Base-by-base conservation (phyloP, 805 yeast genomes). In the Torulaspora gathmanii region DNA sequence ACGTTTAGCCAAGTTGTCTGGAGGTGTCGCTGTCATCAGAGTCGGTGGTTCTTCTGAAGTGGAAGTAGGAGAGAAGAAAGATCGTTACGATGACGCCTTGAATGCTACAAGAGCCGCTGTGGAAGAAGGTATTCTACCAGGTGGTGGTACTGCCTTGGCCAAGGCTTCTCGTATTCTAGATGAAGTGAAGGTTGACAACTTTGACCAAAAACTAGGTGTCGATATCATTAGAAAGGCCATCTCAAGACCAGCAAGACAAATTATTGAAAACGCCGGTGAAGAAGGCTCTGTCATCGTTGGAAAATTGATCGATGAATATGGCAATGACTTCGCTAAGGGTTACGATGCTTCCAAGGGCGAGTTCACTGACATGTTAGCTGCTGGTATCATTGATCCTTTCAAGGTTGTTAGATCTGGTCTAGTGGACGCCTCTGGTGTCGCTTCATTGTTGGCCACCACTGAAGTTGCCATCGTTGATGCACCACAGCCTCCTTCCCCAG, bases 31-130 rank as follows among this genome's bases (percentile, higher is more conserved):
- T 45, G 97, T 93, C 54, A 78, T 93, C 63, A 86, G 86, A 75
- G 98, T 91, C 51, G 99, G 99, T 68, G 99, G 99, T 58, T 69
- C 95, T 37, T 85, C 96, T 17, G 98, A 93, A 74, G 86, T 93
- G 56, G 98, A 93, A 74, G 99, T 93, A 56, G 95, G 97, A 64
- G 99, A 93, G 78, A 93, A 93, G 93, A 93, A 93, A 77, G 99
- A 93, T 70, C 85, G 99, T 73, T 87, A 89, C 65, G 98, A 93
- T 62, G 99, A 93, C 74, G 98, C 99, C 22, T 78, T 93, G 67
- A 91, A 93, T 67, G 97, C 99, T 45, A 93, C 98, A 43, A 88
- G 98, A 72, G 97, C 99, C 47, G 99, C 99, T 55, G 96, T 93
- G 53, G 91, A 91, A 72, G 96, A 88, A 72, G 99, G 99, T 73